Evolutionary conservation across 768 basidiomycete genomes (phyloP).

Genomic region (Termitomyces sp.): DNA sequence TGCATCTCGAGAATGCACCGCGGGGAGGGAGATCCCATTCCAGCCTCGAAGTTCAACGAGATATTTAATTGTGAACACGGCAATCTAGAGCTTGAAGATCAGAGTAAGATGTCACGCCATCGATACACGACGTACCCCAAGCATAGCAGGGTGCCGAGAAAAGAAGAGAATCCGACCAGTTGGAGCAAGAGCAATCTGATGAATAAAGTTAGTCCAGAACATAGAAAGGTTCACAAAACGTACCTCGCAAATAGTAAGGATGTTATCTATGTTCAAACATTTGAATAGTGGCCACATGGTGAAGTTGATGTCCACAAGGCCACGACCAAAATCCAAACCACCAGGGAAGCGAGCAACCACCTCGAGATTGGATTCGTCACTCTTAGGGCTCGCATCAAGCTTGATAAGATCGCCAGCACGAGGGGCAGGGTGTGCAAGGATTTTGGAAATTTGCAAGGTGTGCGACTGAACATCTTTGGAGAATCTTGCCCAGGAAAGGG

Average conservation of each 20-base stretch:
- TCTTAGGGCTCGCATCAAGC: conserved; percentile 75
- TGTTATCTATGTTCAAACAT: conserved; percentile 88
- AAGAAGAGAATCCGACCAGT: conserved; percentile 86
- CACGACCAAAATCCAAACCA: conserved; percentile 89
- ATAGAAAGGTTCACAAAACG: neutral
- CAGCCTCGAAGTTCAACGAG: conserved; percentile 91
- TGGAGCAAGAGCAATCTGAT: conserved; percentile 79
- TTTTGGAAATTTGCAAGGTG: conserved; percentile 85
- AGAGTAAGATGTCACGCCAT: neutral
- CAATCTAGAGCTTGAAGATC: conserved; percentile 48
- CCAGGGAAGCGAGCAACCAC: conserved; percentile 90
- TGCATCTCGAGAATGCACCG: conserved; percentile 86
- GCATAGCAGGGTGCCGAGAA: conserved; percentile 88
- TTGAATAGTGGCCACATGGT: conserved; percentile 98
- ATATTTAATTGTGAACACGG: conserved; percentile 88
- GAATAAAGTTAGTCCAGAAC: conserved; percentile 47
- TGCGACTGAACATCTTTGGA: conserved; percentile 93
- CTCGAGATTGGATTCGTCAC: conserved; percentile 60
- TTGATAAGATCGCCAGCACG: conserved; percentile 84
- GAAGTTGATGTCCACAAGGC: conserved; percentile 90
- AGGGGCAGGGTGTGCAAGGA: conserved; percentile 83
- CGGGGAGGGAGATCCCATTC: conserved; percentile 81
- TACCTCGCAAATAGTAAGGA: conserved; percentile 90
- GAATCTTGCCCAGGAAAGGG: conserved; percentile 93
- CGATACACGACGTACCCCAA: conserved; percentile 49